Conservation (phyloP, 805 yeast genomes). For the Spathaspora girioi region DNA sequence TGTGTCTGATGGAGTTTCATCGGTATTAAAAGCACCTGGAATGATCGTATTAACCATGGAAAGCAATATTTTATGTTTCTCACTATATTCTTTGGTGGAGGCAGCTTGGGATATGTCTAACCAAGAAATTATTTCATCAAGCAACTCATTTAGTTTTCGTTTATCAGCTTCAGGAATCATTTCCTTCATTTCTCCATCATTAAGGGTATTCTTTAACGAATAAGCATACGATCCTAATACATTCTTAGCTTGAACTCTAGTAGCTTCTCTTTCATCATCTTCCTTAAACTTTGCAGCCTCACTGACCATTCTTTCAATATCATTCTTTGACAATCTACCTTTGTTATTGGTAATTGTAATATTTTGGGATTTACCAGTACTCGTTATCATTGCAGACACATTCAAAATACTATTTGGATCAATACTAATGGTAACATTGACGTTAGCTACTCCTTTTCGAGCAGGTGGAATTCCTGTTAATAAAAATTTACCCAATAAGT, state of each 20-base stretch:
- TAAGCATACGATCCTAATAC: conserved; percentile 85
- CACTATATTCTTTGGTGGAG: conserved; percentile 38
- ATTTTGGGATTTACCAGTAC: conserved; percentile 88
- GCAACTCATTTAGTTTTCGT: conserved; percentile 51
- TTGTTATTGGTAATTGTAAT: conserved; percentile 91
- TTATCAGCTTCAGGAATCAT: conserved; percentile 38
- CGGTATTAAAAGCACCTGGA: conserved; percentile 28
- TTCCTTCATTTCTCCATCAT: conserved; percentile 42
- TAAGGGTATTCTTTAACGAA: conserved; percentile 68
- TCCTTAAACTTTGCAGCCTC: conserved; percentile 95
- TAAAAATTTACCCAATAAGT: conserved; percentile 82
- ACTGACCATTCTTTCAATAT: conserved; percentile 94
- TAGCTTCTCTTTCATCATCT: conserved; percentile 80
- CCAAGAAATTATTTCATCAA: conserved; percentile 40
- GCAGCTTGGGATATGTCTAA: conserved; percentile 38
- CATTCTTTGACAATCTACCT: conserved; percentile 91
- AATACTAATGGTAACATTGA: conserved; percentile 83
- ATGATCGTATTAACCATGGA: conserved; percentile 38
- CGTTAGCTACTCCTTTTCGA: conserved; percentile 88
- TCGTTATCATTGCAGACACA: conserved; percentile 86
- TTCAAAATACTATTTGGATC: conserved; percentile 87
- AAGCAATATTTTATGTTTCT: conserved; percentile 39
- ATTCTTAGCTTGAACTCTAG: conserved; percentile 86
- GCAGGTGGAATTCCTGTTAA: conserved; percentile 86
- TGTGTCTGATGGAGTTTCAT: conserved; percentile 29